Evolutionary conservation across 2,329 filamentous ascomycete species (phyloP).

Genomic region (Pseudocercospora pini-densiflorae): DNA sequence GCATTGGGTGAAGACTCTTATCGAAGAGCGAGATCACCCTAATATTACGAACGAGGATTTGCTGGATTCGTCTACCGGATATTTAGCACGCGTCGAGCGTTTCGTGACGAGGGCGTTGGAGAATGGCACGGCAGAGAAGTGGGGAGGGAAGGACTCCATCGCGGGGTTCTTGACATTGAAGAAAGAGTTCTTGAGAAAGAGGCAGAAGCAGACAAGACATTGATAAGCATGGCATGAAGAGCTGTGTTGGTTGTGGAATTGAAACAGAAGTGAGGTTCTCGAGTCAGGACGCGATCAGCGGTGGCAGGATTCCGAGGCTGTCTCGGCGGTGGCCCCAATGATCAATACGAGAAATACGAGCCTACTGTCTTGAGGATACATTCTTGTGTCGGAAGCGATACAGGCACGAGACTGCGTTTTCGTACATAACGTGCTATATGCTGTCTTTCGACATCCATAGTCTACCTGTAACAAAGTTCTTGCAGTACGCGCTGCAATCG

Average conservation of each 20-base stretch:
- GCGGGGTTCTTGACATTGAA: constrained; percentile 37
- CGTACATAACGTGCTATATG: background rate
- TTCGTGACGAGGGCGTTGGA: constrained; percentile 36
- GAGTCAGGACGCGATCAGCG: background rate
- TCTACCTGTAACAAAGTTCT: background rate
- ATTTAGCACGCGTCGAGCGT: constrained; percentile 36
- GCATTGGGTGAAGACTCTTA: constrained; percentile 51
- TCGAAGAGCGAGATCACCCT: constrained; percentile 48
- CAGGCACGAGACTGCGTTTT: background rate
- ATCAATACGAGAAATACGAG: constrained; percentile 9
- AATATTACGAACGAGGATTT: constrained; percentile 53
- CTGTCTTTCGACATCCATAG: background rate
- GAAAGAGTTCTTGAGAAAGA: constrained; percentile 29
- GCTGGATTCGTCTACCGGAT: constrained; percentile 41
- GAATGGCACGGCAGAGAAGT: constrained; percentile 32
- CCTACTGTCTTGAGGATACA: background rate
- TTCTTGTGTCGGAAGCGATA: background rate
- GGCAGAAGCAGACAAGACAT: constrained; percentile 15
- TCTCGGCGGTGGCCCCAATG: constrained; percentile 2
- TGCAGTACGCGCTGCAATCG: background rate
- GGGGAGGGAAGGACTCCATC: constrained; percentile 36
- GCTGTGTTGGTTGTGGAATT: background rate
- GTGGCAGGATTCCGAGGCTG: background rate
- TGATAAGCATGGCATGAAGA: background rate
- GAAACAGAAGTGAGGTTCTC: constrained; percentile 1